Evolutionary conservation across 208 protist species (phyloP), one percentile per base, ranked within the genome.

Genomic region (Blastocrithidia nonstop): DNA sequence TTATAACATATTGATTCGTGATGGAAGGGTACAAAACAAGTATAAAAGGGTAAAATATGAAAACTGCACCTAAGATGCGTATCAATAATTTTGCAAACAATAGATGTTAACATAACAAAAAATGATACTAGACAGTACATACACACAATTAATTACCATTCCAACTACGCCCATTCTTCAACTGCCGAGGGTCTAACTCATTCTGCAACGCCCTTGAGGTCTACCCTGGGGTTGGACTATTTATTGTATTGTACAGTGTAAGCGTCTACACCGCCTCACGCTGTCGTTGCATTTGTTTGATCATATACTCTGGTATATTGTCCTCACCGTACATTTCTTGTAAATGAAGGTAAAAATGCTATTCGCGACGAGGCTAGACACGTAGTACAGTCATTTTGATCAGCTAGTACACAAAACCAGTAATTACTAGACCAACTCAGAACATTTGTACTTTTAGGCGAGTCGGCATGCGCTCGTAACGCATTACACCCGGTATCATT

Each of bases 331-430:
- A 17, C 22, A 70, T 63, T 19, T 70, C 52, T 16, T 84, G 54
- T 50, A 84, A 71, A 15, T n/a, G 11, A 50, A 63, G 45, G 57
- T 88, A 88, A 71, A 88, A 79, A 38, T 88, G 79, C 50, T 88
- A 73, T 56, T 88, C 79, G 13, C 79, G 73, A 62, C 82, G 81
- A 20, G 79, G 79, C 43, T 83, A 62, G 39, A 88, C 68, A 7
- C 79, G 69, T 37, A 75, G 45, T 17, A 84, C 66, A 20, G 79
- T 84, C 71, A 88, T 77, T 35, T 66, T 68, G 7, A 84, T 42
- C 17, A 81, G 80, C 39, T 88, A 60, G 45, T 88, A 88, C 0
- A 56, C 79, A 42, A 79, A 81, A 25, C 71, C 79, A 58, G 76
- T 70, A 23, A 71, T 61, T 17, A 88, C 62, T 64, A 88, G 76